phyloP scores from a whole-genome alignment of 192 early-diverging fungal species.

The Linnemannia schmuckeri region DNA sequence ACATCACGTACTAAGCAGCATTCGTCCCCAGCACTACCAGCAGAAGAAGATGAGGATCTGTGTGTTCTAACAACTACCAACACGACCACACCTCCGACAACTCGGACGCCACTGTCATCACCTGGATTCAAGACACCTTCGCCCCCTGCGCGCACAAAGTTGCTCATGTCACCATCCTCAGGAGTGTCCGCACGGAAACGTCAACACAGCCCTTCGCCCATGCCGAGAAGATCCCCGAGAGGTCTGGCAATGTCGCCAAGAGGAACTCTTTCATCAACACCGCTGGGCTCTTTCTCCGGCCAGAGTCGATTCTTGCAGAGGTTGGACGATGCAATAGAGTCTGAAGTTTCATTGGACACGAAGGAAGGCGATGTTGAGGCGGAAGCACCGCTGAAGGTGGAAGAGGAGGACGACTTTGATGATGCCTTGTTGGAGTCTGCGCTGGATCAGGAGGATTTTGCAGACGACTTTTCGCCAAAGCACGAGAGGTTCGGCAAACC shows the following conservation, averaged over 20 bases:
- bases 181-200: slow-evolving; percentile 34
- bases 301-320: not conserved
- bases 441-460: slow-evolving; percentile 15
- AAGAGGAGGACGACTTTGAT: slow-evolving; percentile 13
- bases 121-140: slow-evolving; percentile 49
- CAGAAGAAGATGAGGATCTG: not conserved
- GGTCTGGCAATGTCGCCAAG: not conserved
- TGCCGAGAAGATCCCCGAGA: slow-evolving; percentile 14
- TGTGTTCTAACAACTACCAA: not conserved
- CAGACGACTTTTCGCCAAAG: not conserved
- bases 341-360: not conserved
- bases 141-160: slow-evolving; percentile 35
- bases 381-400: not conserved
- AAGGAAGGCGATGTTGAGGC: not conserved
- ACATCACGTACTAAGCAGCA: not conserved
- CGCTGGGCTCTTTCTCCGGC: not conserved
- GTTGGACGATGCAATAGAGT: not conserved
- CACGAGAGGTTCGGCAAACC: not conserved
- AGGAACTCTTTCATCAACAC: not conserved
- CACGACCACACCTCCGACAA: slow-evolving; percentile 24
- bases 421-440: slow-evolving; percentile 14
- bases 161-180: slow-evolving; percentile 45
- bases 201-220: slow-evolving; percentile 52
- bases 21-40: not conserved
- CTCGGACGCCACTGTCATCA: slow-evolving; percentile 23